phyloP scores from a whole-genome alignment of 495 filamentous ascomycete genomes.

The Talaromyces thailandensis region DNA sequence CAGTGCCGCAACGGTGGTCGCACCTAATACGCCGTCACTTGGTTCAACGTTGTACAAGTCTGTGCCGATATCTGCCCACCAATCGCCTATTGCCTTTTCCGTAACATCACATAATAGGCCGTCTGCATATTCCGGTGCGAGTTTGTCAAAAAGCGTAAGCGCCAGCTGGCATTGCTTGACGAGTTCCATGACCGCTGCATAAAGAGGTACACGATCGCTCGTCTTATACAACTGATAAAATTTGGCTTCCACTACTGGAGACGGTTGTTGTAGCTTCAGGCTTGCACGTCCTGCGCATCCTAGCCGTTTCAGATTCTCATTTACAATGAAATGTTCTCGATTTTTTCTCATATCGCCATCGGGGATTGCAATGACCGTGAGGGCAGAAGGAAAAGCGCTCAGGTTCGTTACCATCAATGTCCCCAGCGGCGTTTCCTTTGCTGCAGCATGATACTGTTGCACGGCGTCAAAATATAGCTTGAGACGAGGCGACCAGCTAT shows the following conservation, averaged over 20 bases:
- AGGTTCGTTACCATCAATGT: constrained; percentile 91
- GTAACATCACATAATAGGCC: constrained; percentile 90
- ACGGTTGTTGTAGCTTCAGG: constrained; percentile 66
- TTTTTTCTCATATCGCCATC: constrained; percentile 77
- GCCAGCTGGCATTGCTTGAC: constrained; percentile 91
- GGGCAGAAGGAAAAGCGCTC: constrained; percentile 75
- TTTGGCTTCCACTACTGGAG: constrained; percentile 75
- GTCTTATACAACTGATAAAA: constrained; percentile 87
- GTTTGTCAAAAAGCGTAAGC: constrained; percentile 76
- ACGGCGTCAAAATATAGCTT: constrained; percentile 81
- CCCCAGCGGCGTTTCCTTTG: constrained; percentile 73
- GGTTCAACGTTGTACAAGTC: constrained; percentile 89
- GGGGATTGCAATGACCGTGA: constrained; percentile 83
- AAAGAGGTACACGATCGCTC: constrained; percentile 68
- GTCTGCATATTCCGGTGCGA: constrained; percentile 84
- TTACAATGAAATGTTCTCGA: constrained; percentile 82
- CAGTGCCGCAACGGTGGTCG: constrained; percentile 83
- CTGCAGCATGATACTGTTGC: constrained; percentile 70
- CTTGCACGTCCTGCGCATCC: constrained; percentile 87
- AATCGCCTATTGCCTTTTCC: constrained; percentile 81
- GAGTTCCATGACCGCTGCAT: constrained; percentile 72
- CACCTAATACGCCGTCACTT: constrained; percentile 81
- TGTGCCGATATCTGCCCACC: constrained; percentile 92
- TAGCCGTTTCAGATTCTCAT: constrained; percentile 86
- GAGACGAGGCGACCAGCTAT: constrained; percentile 68